Evolutionary conservation across 176 grass and related monocot genomes (phyloP).

Genomic region (Chloris gayana): DNA sequence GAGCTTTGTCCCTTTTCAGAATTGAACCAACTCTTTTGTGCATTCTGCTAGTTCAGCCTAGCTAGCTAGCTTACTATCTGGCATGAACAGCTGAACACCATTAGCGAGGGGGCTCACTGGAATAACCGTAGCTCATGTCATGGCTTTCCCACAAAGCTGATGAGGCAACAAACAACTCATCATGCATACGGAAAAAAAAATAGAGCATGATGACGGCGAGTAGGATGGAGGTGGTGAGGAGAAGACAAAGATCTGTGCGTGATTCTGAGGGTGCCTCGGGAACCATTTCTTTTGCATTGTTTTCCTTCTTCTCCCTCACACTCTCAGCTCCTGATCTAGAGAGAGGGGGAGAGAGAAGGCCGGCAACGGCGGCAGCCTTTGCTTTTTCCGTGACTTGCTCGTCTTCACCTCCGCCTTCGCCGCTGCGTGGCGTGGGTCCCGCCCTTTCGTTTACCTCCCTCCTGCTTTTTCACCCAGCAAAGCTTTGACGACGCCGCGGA

Average conservation of each 20-base stretch:
- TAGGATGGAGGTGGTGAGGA: constrained; percentile 17
- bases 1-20: neutral
- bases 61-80: too few relatives aligned
- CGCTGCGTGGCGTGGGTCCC: neutral
- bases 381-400: constrained; percentile 46
- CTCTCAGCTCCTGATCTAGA: too few relatives aligned
- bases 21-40: neutral
- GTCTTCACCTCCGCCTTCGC: constrained; percentile 15
- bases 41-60: neutral
- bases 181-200: neutral
- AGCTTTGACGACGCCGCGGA: too few relatives aligned
- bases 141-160: neutral
- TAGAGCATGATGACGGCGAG: constrained; percentile 38
- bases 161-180: neutral
- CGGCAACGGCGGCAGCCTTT: constrained; percentile 42
- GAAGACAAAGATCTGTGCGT: constrained; percentile 66
- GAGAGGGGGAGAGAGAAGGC: neutral
- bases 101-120: too few relatives aligned
- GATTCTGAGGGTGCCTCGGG: constrained; percentile 51
- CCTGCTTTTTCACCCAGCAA: too few relatives aligned
- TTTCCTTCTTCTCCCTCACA: neutral
- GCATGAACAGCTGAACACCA: too few relatives aligned
- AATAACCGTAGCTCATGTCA: too few relatives aligned
- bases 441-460: constrained; percentile 11
- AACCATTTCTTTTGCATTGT: constrained; percentile 42